These are phyloP conservation scores for Pseudocercospora fijiensis DNA, from an alignment of 2,329 filamentous ascomycete genomes.

Conservation along the genomic window DNA sequence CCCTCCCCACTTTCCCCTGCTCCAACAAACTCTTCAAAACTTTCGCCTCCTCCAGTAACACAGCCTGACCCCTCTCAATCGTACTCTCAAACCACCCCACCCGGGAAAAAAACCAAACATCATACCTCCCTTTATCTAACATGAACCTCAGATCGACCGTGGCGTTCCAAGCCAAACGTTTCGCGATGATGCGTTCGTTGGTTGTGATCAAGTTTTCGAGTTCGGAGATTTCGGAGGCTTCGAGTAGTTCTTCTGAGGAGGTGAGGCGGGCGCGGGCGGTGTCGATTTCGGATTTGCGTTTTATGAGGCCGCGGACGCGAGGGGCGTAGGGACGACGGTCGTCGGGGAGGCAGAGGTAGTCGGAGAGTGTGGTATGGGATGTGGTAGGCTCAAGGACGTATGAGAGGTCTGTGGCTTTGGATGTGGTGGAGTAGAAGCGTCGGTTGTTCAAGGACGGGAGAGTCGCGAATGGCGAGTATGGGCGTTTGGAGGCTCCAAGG, in stretches of 20 bases:
- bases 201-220: slow-evolving; percentile 12
- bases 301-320: slow-evolving; percentile 23
- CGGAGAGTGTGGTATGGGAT: slow-evolving; percentile 25
- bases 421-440: slow-evolving; percentile 11
- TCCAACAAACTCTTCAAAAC: slow-evolving; percentile 18
- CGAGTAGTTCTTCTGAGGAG: slow-evolving; percentile 3
- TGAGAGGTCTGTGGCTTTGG: slow-evolving; percentile 1
- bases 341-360: slow-evolving; percentile 27
- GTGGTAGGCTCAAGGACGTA: slow-evolving; percentile 20
- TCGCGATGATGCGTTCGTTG: slow-evolving; percentile 23
- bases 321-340: background rate
- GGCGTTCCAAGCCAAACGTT: slow-evolving; percentile 29
- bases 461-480: slow-evolving; percentile 15
- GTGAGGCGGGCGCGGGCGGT: slow-evolving; percentile 8
- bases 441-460: background rate
- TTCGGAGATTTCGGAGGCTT: slow-evolving; percentile 12
- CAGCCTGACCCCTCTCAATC: slow-evolving; percentile 31
- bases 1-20: slow-evolving; percentile 15
- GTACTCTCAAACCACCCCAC: slow-evolving; percentile 32
- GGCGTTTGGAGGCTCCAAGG: slow-evolving; percentile 6
- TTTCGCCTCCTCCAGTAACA: slow-evolving; percentile 28
- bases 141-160: slow-evolving; percentile 30
- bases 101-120: slow-evolving; percentile 14
- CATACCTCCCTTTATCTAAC: slow-evolving; percentile 33
- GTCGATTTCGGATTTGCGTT: slow-evolving; percentile 7